phyloP scores from a whole-genome alignment of 2,329 filamentous ascomycete species.

The Uncinocarpus reesii region DNA sequence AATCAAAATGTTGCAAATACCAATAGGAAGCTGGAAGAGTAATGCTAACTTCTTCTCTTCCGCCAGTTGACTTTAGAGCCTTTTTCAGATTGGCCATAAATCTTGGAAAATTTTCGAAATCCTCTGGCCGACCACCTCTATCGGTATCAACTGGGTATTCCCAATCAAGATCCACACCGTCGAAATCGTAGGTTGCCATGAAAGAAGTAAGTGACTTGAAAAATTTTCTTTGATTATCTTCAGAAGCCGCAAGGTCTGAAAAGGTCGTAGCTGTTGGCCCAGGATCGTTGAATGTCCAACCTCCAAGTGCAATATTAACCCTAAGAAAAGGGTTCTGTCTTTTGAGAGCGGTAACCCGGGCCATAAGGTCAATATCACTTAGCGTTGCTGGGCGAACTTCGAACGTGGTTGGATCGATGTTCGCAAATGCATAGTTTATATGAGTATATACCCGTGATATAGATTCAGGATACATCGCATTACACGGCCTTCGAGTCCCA shows the following conservation, averaged over 20 bases:
- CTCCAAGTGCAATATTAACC: conserved; percentile 30
- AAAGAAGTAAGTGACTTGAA: conserved; percentile 32
- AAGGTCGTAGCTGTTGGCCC: conserved; percentile 20
- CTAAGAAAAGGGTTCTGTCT: not conserved
- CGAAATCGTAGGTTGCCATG: conserved; percentile 36
- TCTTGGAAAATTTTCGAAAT: conserved; percentile 27
- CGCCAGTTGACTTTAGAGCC: conserved; percentile 13
- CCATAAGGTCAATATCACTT: not conserved
- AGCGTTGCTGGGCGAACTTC: no score
- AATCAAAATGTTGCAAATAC: conserved; percentile 11
- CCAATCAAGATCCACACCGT: conserved; percentile 43
- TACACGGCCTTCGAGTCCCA: no score
- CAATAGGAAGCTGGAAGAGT: conserved; percentile 15
- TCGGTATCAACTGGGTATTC: conserved; percentile 32
- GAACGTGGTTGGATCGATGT: no score
- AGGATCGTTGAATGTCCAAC: conserved; percentile 33
- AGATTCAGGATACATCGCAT: no score
- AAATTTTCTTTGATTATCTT: conserved; percentile 25
- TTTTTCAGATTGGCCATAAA: conserved; percentile 19
- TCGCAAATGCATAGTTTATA: no score
- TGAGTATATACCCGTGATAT: no score
- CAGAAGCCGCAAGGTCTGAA: conserved; percentile 19
- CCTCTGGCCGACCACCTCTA: conserved; percentile 29
- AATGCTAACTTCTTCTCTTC: conserved; percentile 15
- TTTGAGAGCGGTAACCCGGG: not conserved